Base-by-base conservation (phyloP, 176 grass and related monocot genomes). In the Miscanthus lutarioriparius region DNA sequence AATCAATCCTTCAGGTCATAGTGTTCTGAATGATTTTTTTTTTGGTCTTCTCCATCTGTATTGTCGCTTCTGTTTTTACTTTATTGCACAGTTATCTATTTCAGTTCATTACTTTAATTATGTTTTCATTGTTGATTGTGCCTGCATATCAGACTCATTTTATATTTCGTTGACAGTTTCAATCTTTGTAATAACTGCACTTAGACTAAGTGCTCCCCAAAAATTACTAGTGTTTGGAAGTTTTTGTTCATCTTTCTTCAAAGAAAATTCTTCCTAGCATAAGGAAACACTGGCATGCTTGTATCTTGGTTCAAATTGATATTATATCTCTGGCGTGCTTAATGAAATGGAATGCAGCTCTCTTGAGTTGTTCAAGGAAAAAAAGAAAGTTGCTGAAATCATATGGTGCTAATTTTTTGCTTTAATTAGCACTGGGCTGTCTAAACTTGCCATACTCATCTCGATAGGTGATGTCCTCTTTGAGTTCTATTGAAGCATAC, bases 1-100 rank as follows among this genome's bases (percentile, higher is more conserved):
- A 93, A 86, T 90, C 95, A 79, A 91, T 98, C 91, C 89, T 98
- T 76, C 85, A 98, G 95, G 92, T 98, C 72, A 7, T 39, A 76
- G 43, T 65, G 49, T 81, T 84, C 25, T 23, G 7, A 64, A 76
- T 14, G 49, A 39, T 71, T 77, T 39, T 77, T 35, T 80, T 85
- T 58, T 27, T 6, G 33, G 37, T 66, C 2, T 56, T 67, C 54
- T 74, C 58, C 23, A 53, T 64, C 49, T 82, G n/a, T 58, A 58
- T 66, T 77, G 56, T 49, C 39, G 10, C 23, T 70, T 85, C 13
- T 64, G 2, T 86, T 89, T 81, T 70, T 64, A 38, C 23, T 85
- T 81, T 69, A 41, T 76, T 70, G 32, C 32, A 27, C 39, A 47
- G 76, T 77, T 43, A 3, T 73, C 10, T 0, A 14, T 70, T 77